These are phyloP conservation scores for Corylus avellana DNA, from an alignment of 306 rosid genomes.

Conservation along the genomic window DNA sequence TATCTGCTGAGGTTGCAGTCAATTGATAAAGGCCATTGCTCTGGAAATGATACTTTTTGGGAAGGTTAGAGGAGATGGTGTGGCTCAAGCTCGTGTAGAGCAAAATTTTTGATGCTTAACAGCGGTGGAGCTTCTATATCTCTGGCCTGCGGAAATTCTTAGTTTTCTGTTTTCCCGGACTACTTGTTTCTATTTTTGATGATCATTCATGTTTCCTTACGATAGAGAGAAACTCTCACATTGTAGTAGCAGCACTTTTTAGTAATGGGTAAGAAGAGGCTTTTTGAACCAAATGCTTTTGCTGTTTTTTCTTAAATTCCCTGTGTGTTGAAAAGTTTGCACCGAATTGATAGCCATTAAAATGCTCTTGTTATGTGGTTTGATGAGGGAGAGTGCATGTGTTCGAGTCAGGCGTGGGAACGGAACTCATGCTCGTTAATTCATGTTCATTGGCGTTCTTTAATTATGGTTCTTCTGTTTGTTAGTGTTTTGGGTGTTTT, in stretches of 20 bases:
- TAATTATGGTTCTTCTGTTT: too few relatives aligned
- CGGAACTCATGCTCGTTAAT: too few relatives aligned
- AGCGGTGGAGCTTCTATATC: conserved; percentile 25
- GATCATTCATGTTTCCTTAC: conserved; percentile 21
- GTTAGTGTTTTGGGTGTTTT: too few relatives aligned
- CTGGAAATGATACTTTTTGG: conserved; percentile 13
- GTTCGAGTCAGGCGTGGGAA: too few relatives aligned
- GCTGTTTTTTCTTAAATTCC: background rate
- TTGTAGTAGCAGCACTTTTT: conserved; percentile 7
- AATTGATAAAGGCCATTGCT: conserved; percentile 41
- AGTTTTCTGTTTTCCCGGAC: conserved; percentile 18
- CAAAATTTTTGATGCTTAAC: conserved; percentile 13
- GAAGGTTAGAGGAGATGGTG: conserved; percentile 21
- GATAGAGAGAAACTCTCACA: conserved; percentile 24
- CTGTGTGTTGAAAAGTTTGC: too few relatives aligned
- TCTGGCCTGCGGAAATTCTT: conserved; percentile 26
- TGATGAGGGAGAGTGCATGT: too few relatives aligned
- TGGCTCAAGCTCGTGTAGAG: conserved; percentile 32
- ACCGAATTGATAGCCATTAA: too few relatives aligned
- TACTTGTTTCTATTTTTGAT: background rate
- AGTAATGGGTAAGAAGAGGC: conserved; percentile 24
- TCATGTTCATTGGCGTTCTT: too few relatives aligned
- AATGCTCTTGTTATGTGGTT: too few relatives aligned
- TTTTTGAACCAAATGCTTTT: conserved; percentile 2
- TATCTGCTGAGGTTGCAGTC: conserved; percentile 80